These are phyloP conservation scores for Prunus mira DNA, from an alignment of 306 rosid genomes.

Conservation along the genomic window DNA sequence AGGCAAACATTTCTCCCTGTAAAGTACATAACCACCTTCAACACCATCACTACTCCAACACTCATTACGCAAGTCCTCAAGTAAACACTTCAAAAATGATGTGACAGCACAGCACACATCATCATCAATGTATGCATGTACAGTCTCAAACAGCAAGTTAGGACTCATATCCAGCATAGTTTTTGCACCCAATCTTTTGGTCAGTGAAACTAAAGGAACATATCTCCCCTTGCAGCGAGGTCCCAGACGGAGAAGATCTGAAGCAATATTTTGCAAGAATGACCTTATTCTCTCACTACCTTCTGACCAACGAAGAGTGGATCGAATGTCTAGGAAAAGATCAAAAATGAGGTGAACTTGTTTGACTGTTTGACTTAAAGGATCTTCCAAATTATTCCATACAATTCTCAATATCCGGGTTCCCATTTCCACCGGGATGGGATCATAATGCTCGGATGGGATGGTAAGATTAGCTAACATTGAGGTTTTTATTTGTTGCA, in stretches of 20 bases:
- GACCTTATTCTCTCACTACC: constrained; percentile 58
- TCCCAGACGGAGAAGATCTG: constrained; percentile 74
- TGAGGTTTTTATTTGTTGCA: constrained; percentile 84
- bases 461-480: constrained; percentile 51
- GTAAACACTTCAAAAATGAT: constrained; percentile 77
- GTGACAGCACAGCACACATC: constrained; percentile 96
- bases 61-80: constrained; percentile 86
- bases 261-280: constrained; percentile 65
- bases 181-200: constrained; percentile 86
- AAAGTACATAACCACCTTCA: constrained; percentile 77
- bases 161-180: constrained; percentile 67
- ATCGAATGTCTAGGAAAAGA: constrained; percentile 86
- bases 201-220: constrained; percentile 79
- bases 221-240: constrained; percentile 93
- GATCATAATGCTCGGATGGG: constrained; percentile 46
- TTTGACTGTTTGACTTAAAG: constrained; percentile 92
- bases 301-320: constrained; percentile 68
- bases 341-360: constrained; percentile 91
- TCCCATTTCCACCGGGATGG: constrained; percentile 79
- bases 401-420: constrained; percentile 67
- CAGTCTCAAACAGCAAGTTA: constrained; percentile 53
- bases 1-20: constrained; percentile 72
- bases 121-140: constrained; percentile 78
- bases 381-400: constrained; percentile 96
- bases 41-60: constrained; percentile 83